A percentile compares a stretch with the other conserved stretches of the same genome.
Evolutionary conservation across 768 basidiomycete genomes (phyloP).

Genomic region (Neoboletus magnificus): DNA sequence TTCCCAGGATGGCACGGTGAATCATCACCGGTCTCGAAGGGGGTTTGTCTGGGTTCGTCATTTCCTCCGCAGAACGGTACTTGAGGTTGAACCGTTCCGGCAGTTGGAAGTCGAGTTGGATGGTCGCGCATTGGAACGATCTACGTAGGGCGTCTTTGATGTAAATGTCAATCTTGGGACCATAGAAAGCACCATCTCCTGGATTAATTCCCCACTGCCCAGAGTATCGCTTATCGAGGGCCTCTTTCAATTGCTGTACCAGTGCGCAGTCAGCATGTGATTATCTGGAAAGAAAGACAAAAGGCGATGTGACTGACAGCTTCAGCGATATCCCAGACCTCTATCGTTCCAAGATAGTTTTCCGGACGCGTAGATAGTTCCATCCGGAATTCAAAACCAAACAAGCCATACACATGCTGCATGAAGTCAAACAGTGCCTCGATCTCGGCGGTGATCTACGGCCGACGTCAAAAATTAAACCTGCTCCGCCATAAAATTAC

Average conservation of each 20-base stretch:
- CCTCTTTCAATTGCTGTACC: constrained; percentile 72
- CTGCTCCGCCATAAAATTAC: background rate
- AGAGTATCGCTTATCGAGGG: constrained; percentile 81
- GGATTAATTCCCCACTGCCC: constrained; percentile 92
- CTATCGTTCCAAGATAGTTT: constrained; percentile 84
- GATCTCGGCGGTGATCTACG: constrained; percentile 84
- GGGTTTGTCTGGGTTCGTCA: constrained; percentile 48
- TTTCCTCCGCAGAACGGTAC: constrained; percentile 73
- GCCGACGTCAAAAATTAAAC: constrained; percentile 1
- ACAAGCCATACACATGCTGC: constrained; percentile 87
- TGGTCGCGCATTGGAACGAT: constrained; percentile 97
- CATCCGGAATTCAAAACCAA: constrained; percentile 92
- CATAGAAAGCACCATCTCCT: constrained; percentile 99
- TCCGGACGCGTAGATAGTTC: constrained; percentile 96
- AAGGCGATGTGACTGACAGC: constrained; percentile 43
- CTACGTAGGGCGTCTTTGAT: constrained; percentile 89
- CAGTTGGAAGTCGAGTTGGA: constrained; percentile 98
- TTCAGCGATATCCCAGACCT: constrained; percentile 91
- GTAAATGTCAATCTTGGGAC: constrained; percentile 98
- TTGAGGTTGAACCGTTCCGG: constrained; percentile 95
- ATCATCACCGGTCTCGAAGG: constrained; percentile 91
- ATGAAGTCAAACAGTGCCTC: constrained; percentile 89
- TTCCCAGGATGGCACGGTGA: constrained; percentile 93
- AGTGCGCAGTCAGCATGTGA: constrained; percentile 4
- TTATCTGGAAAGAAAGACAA: background rate